Base-by-base conservation (phyloP, 2,329 filamentous ascomycete species). In the Exophiala xenobiotica region DNA sequence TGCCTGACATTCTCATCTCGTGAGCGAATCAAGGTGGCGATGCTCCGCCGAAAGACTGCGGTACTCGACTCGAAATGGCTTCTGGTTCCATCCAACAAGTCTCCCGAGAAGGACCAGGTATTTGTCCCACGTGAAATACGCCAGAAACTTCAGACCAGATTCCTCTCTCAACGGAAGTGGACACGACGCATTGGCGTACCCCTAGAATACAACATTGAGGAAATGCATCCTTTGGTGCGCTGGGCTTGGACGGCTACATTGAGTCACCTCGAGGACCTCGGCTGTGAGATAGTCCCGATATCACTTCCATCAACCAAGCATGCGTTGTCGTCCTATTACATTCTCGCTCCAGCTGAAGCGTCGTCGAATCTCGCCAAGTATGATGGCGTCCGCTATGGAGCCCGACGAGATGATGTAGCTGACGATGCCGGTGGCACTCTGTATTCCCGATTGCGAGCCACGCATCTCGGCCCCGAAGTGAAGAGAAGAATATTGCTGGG, bases 361-460 rank as follows among this genome's bases (percentile, higher is more conserved):
- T 90, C 90, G 1, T 97, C 92, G 12, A 99, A 99, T 64, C 81
- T 99, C 2, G 89, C 93, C 51, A 96, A 95, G 68, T 99, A 96
- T 68, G 95, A 99, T 63, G 93, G 93, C 16, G 83, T 97, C n/a
- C 86, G 93, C 8, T 99, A 95, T 69, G 93, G 93, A 1, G 77
- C 75, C 16, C 78, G 83, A 23, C 72, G 72, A 4, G 64, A 68
- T 1, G 68, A 71, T 7, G 59, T 65, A n/a, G 76, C 84, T 53
- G 82, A 81, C 49, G 74, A 78, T 4, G 26, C 26, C 26, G 75
- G 74, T 8, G 77, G 78, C 6, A 77, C 80, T n/a, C 75, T 95
- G 1, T 97, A 93, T 68, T 83, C 90, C 0, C 76, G 78, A 33
- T 90, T 88, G 0, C 82, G 93, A 50, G 86, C 85, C 11, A 69